Evolutionary conservation across 768 basidiomycete genomes (phyloP).

Genomic region (Suillus subalutaceus): DNA sequence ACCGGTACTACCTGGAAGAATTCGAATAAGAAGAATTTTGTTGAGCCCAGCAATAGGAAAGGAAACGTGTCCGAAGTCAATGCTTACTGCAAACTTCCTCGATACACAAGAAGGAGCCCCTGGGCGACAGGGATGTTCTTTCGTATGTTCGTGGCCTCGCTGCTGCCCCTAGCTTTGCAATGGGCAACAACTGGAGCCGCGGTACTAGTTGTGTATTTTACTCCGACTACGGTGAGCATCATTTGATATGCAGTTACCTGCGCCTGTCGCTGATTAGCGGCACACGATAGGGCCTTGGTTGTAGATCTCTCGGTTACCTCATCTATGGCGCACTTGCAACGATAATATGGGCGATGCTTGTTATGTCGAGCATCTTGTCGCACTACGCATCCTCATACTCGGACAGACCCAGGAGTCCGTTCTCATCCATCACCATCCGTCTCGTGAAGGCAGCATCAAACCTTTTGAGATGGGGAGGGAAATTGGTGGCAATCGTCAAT

Average conservation of each 20-base stretch:
- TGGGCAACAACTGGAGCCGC: conserved; percentile 33
- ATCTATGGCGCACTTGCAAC: conserved; percentile 34
- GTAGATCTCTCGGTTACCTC: conserved; percentile 36
- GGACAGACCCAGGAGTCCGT: neutral
- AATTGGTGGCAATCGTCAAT: conserved; percentile 24
- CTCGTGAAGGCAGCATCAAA: conserved; percentile 12
- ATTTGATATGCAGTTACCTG: neutral
- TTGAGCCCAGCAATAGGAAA: conserved; percentile 12
- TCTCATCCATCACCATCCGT: neutral
- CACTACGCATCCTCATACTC: conserved; percentile 18
- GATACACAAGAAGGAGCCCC: conserved; percentile 8
- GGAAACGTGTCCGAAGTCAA: conserved; percentile 17
- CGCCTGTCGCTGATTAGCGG: conserved; percentile 2
- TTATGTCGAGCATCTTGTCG: conserved; percentile 31
- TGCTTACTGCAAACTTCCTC: conserved; percentile 18
- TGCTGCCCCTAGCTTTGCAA: conserved; percentile 25
- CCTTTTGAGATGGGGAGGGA: conserved; percentile 20
- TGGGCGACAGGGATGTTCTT: conserved; percentile 23
- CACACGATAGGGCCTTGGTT: conserved; percentile 32
- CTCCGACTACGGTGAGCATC: conserved; percentile 26
- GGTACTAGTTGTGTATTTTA: conserved; percentile 24
- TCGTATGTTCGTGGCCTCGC: conserved; percentile 25
- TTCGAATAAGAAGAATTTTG: neutral
- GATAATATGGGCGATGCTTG: conserved; percentile 31
- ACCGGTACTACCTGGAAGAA: conserved; percentile 7